Base-by-base conservation (phyloP, 2,329 filamentous ascomycete genomes). In the Diaporthe ilicicola region DNA sequence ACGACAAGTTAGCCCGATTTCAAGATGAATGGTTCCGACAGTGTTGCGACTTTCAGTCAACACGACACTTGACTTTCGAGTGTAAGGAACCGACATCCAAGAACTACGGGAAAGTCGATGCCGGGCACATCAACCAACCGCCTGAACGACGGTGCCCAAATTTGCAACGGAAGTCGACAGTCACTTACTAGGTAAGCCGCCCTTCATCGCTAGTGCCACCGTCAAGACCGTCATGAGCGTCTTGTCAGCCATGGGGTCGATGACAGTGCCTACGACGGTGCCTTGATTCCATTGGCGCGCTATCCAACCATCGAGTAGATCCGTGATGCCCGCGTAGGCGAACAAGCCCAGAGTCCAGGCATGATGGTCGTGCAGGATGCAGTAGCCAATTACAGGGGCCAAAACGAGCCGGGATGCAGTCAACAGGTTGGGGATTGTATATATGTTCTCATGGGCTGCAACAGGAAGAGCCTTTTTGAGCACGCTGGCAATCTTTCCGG, bases 191-290 rank as follows among this genome's bases (percentile, higher is more conserved):
- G 95, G 94, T 64, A 99, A 85, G 17, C 90, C 88, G 4, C 94
- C 94, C 76, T 97, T 94, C 73, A 92, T 86, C 4, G 95, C 94
- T 54, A 98, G 83, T 74, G 93, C 94, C 15, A 95, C 91, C 0
- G 95, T 97, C 76, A 97, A 82, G 70, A 97, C 90, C 0, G 95
- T 98, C 96, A 99, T 98, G 74, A 99, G 88, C 10, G 90, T 89
- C 84, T 99, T 99, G 82, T 99, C 96, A 3, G 96, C 96, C 93
- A 98, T 96, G 7, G 96, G 96, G 78, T 97, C 95, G 73, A 99
- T 94, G 37, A 99, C 90, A 68, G 94, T 97, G 68, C 96, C 96
- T 12, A 98, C 94, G 1, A 99, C 95, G 0, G 96, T 98, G 81
- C 96, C 93, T 70, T 94, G 87, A 64, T 95, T 92, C 90, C 93